phyloP scores from a whole-genome alignment of 2,329 filamentous ascomycete species.

The Fusarium camptoceras region DNA sequence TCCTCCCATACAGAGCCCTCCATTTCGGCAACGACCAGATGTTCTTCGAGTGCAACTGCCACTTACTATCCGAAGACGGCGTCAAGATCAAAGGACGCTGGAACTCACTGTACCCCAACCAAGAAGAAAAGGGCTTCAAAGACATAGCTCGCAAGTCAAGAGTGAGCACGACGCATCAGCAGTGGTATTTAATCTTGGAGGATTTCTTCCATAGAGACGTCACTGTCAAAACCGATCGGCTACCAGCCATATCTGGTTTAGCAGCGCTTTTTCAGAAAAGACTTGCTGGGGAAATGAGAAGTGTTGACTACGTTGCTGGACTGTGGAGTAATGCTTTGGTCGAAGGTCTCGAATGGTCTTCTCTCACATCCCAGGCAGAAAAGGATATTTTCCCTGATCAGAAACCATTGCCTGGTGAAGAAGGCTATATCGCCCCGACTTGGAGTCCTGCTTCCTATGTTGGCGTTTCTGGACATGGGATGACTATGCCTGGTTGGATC shows the following conservation, averaged over 20 bases:
- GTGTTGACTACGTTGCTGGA: not conserved
- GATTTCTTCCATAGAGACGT: not conserved
- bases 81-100: not conserved
- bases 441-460: constrained; percentile 20
- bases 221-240: not conserved
- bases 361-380: not conserved
- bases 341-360: not conserved
- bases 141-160: not conserved
- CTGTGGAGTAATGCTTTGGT: constrained; percentile 1
- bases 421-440: constrained; percentile 12
- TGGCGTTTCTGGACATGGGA: not conserved
- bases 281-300: not conserved
- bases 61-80: constrained; percentile 21
- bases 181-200: not conserved
- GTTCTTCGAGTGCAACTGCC: constrained; percentile 23
- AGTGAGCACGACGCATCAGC: not conserved
- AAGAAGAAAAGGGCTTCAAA: not conserved
- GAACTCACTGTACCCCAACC: constrained; percentile 1
- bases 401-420: not conserved
- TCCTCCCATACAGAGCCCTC: constrained; percentile 7
- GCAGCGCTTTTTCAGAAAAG: not conserved
- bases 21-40: constrained; percentile 21
- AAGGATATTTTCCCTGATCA: not conserved
- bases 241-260: not conserved
- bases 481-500: not conserved